Conservation (phyloP, 108 stramenopile species). For the Fragilariopsis cylindrus region DNA sequence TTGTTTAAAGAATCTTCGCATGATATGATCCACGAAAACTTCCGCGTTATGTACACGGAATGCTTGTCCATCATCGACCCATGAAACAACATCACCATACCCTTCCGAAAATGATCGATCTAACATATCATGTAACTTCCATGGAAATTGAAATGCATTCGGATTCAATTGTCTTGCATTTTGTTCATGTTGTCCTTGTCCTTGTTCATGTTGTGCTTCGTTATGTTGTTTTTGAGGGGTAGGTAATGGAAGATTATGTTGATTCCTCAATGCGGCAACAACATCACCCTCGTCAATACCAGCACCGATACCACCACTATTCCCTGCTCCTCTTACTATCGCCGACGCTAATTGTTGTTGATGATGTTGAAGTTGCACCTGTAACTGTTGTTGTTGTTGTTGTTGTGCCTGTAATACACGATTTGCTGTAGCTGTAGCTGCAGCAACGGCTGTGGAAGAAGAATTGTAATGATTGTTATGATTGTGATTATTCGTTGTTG, state of each 20-base stretch:
- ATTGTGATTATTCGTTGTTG: neutral
- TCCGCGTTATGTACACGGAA: slow-evolving; percentile 56
- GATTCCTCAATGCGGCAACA: too few relatives aligned
- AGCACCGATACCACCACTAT: too few relatives aligned
- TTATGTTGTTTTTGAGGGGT: too few relatives aligned
- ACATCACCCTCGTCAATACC: too few relatives aligned
- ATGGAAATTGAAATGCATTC: slow-evolving; percentile 40
- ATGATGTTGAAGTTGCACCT: too few relatives aligned
- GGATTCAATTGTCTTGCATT: slow-evolving; percentile 9
- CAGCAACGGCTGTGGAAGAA: neutral
- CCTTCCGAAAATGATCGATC: slow-evolving; percentile 29
- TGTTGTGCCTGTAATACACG: too few relatives aligned
- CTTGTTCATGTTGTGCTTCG: neutral
- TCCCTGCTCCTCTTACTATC: too few relatives aligned
- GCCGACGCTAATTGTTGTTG: too few relatives aligned
- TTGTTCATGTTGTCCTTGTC: neutral
- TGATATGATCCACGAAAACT: slow-evolving; percentile 56
- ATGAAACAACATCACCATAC: slow-evolving; percentile 34
- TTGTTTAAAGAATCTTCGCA: slow-evolving; percentile 77
- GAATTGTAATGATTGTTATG: neutral
- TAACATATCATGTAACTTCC: slow-evolving; percentile 48
- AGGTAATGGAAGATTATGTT: too few relatives aligned
- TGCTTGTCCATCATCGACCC: slow-evolving; percentile 50
- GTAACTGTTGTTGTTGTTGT: too few relatives aligned
- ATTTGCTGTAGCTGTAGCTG: too few relatives aligned